Percentiles rank a stretch among this genome's conserved stretches.
Conservation (phyloP, 306 rosid genomes). For the Vigna unguiculata region DNA sequence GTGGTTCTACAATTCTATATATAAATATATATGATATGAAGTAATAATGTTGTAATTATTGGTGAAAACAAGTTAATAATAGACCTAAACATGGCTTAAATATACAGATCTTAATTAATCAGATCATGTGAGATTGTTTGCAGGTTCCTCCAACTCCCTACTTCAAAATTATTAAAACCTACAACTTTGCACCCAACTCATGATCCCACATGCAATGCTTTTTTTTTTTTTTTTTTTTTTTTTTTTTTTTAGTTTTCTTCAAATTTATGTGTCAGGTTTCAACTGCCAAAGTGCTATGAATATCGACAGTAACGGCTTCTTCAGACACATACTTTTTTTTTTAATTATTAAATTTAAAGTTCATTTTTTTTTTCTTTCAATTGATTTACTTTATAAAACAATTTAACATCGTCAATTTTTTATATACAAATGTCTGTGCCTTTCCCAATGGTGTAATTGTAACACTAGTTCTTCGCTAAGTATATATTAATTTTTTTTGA, state of each 20-base stretch:
- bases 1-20: conserved; percentile 14
- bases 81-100: conserved; percentile 16
- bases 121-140: conserved; percentile 46
- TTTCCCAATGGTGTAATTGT: too few species aligned
- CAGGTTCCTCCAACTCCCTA: conserved; percentile 36
- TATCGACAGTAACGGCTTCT: not conserved
- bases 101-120: conserved; percentile 22
- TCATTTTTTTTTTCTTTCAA: too few species aligned
- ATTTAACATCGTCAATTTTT: too few species aligned
- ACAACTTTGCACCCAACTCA: conserved; percentile 40
- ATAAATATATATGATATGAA: conserved; percentile 17
- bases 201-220: conserved; percentile 46
- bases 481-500: too few species aligned
- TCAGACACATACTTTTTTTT: not conserved
- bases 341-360: too few species aligned
- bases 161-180: not conserved
- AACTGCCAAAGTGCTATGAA: conserved; percentile 9
- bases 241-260: conserved; percentile 20
- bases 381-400: too few species aligned
- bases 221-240: conserved; percentile 32
- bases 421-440: too few species aligned
- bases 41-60: conserved; percentile 30
- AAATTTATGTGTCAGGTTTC: conserved; percentile 38
- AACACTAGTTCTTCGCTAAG: too few species aligned
- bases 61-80: conserved; percentile 14